Evolutionary conservation across 495 filamentous ascomycete species (phyloP).

Genomic region (Platismatia glauca): DNA sequence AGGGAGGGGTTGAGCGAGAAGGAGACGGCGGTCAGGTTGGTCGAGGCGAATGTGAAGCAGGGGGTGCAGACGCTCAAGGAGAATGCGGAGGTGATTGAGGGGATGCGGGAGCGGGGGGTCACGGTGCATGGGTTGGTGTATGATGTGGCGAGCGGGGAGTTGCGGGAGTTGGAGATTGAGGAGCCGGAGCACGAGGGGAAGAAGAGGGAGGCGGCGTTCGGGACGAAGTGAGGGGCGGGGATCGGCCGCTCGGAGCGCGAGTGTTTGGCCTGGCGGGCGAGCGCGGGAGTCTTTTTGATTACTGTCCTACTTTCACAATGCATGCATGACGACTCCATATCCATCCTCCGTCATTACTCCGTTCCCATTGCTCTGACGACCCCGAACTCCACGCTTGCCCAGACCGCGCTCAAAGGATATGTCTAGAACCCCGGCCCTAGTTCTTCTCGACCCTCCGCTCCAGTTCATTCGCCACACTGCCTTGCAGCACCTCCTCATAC

Average conservation of each 20-base stretch:
- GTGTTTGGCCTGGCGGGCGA: neutral
- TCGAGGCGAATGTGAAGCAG: constrained; percentile 61
- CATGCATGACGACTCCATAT: neutral
- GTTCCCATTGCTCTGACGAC: neutral
- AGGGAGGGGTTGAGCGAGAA: constrained; percentile 43
- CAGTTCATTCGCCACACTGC: constrained; percentile 57
- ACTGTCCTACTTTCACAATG: neutral
- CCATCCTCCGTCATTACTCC: neutral
- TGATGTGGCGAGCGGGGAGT: constrained; percentile 52
- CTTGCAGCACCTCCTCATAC: constrained; percentile 83
- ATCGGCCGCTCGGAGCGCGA: neutral
- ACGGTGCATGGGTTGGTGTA: constrained; percentile 66
- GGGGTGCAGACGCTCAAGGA: constrained; percentile 55
- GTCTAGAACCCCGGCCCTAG: neutral
- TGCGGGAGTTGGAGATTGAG: constrained; percentile 46
- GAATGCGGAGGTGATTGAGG: constrained; percentile 39
- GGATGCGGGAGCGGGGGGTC: constrained; percentile 58
- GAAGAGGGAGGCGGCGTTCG: constrained; percentile 35
- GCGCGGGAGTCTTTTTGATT: neutral
- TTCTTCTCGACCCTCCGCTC: constrained; percentile 28
- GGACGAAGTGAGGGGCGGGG: neutral
- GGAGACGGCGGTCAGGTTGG: constrained; percentile 44
- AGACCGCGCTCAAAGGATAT: neutral
- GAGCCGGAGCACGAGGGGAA: constrained; percentile 34
- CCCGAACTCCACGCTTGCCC: constrained; percentile 5